These are phyloP conservation scores for Calamus simplicifolius DNA, from an alignment of 176 grass and related monocot genomes.

Conservation along the genomic window DNA sequence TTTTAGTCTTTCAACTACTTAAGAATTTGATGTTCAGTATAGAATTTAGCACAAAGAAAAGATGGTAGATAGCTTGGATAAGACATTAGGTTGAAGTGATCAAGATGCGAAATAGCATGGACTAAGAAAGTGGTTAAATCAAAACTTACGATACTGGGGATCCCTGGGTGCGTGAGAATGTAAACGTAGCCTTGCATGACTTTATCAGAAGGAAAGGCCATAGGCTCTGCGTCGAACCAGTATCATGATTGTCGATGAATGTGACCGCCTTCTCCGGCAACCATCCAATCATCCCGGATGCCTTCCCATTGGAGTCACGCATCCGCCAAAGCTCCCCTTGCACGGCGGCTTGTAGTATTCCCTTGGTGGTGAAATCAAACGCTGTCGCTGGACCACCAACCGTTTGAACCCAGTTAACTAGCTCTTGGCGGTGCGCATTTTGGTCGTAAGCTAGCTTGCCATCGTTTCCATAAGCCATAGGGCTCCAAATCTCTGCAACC, in stretches of 20 bases:
- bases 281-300: slow-evolving; percentile 66
- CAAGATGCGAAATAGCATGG: no score
- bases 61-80: no score
- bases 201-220: slow-evolving; percentile 60
- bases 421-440: slow-evolving; percentile 46
- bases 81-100: no score
- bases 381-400: slow-evolving; percentile 46
- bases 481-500: slow-evolving; percentile 79
- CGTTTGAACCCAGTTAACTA: slow-evolving; percentile 52
- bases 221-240: slow-evolving; percentile 53
- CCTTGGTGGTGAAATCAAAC: slow-evolving; percentile 95
- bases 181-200: slow-evolving; percentile 81
- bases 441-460: slow-evolving; percentile 58
- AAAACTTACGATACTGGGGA: slow-evolving; percentile 59
- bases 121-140: background rate
- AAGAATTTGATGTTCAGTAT: background rate
- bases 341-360: slow-evolving; percentile 53
- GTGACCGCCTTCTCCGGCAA: slow-evolving; percentile 75
- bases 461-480: slow-evolving; percentile 42
- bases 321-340: slow-evolving; percentile 68
- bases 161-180: slow-evolving; percentile 74
- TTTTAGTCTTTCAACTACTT: background rate
- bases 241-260: slow-evolving; percentile 90
- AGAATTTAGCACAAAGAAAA: no score
- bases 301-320: slow-evolving; percentile 54